Evolutionary conservation across 495 filamentous ascomycete genomes (phyloP).

Genomic region (Tuber melanosporum): DNA sequence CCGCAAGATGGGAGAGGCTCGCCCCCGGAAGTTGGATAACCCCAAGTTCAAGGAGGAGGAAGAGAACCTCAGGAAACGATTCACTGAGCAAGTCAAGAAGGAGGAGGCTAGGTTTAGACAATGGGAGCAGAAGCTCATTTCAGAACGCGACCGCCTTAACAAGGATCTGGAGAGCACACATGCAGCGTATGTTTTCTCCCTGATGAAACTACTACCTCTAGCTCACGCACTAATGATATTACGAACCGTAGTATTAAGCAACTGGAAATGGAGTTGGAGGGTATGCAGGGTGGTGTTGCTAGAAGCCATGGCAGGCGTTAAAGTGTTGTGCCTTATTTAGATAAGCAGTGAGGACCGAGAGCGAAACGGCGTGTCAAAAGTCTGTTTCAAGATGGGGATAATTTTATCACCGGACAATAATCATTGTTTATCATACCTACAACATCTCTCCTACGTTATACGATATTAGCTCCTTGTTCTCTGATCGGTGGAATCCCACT

Average conservation of each 20-base stretch:
- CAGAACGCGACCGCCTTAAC: slow-evolving; percentile 95
- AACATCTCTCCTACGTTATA: slow-evolving; percentile 21
- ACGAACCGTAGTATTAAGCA: slow-evolving; percentile 66
- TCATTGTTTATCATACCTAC: not conserved
- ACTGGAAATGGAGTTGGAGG: slow-evolving; percentile 85
- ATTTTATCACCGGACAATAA: not conserved
- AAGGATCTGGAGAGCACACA: slow-evolving; percentile 98
- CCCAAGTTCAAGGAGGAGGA: slow-evolving; percentile 99
- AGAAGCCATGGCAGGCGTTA: slow-evolving; percentile 96
- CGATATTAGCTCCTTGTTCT: slow-evolving; percentile 9
- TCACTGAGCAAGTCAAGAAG: slow-evolving; percentile 99
- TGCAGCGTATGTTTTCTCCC: slow-evolving; percentile 59
- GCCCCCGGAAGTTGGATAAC: slow-evolving; percentile 96
- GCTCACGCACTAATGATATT: not conserved
- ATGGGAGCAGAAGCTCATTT: slow-evolving; percentile 99
- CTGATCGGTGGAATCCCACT: slow-evolving; percentile 8
- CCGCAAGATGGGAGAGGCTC: slow-evolving; percentile 94
- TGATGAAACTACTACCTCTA: not conserved
- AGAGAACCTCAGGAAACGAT: slow-evolving; percentile 92
- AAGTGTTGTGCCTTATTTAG: slow-evolving; percentile 12
- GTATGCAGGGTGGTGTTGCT: slow-evolving; percentile 83
- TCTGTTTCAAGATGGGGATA: not conserved
- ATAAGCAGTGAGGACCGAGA: not conserved
- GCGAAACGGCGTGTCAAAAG: not conserved
- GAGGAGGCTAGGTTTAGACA: slow-evolving; percentile 97